Evolutionary conservation across 1,139 yeast species (phyloP).

Genomic region (Yamadazyma blattariae): DNA sequence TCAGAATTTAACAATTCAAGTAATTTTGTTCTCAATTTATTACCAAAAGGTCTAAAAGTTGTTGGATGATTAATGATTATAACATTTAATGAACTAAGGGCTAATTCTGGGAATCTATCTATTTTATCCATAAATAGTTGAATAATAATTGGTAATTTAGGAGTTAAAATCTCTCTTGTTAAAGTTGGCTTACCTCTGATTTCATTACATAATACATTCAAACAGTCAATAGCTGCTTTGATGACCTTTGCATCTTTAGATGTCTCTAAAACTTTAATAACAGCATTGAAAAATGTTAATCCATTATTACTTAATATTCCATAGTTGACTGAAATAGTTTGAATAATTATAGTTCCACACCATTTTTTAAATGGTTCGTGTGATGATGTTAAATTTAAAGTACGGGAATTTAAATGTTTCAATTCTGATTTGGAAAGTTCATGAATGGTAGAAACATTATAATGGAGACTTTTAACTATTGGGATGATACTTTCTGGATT

Average conservation of each 20-base stretch:
- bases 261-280: slow-evolving; percentile 57
- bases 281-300: slow-evolving; percentile 48
- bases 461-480: slow-evolving; percentile 27
- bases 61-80: slow-evolving; percentile 64
- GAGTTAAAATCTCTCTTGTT: slow-evolving; percentile 81
- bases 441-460: slow-evolving; percentile 30
- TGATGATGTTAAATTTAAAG: slow-evolving; percentile 52
- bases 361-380: slow-evolving; percentile 50
- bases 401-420: slow-evolving; percentile 54
- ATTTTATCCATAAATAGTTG: slow-evolving; percentile 50
- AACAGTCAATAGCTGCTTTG: slow-evolving; percentile 48
- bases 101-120: slow-evolving; percentile 33
- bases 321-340: slow-evolving; percentile 51
- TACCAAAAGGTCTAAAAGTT: slow-evolving; percentile 76
- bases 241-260: slow-evolving; percentile 42
- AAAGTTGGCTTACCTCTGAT: slow-evolving; percentile 82
- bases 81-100: slow-evolving; percentile 48
- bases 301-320: slow-evolving; percentile 60
- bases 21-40: slow-evolving; percentile 53
- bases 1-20: slow-evolving; percentile 29
- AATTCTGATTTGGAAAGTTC: slow-evolving; percentile 49
- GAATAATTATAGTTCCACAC: slow-evolving; percentile 60
- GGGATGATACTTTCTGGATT: slow-evolving; percentile 35
- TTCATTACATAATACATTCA: slow-evolving; percentile 46
- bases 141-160: slow-evolving; percentile 66